Base-by-base conservation (phyloP, 1,139 yeast genomes). In the Protomyces lactucae-debilis region DNA sequence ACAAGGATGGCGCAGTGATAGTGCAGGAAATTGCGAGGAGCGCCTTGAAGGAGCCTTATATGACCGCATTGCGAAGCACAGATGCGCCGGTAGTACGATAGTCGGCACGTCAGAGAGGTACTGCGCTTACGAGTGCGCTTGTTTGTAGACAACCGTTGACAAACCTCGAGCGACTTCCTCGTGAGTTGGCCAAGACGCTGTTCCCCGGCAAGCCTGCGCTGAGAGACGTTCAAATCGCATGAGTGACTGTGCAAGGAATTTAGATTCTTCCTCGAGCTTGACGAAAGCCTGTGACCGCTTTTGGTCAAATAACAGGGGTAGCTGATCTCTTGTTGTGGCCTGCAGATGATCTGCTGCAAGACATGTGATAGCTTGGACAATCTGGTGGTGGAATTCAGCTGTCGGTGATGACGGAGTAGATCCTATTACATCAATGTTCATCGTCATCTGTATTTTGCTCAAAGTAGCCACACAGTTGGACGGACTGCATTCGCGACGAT, bases 21-120 rank as follows among this genome's bases (percentile, higher is more conserved):
- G 70, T 68, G 18, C 36, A 55, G 39, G 69, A 68, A 25, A 55
- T 68, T 16, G 67, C 70, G 5, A 60, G 67, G 56, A 67, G 64
- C 35, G 66, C 65, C 14, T 32, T 66, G 53, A 48, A 39, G 21
- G 40, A 43, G 25, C 23, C 48, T 18, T 18, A 43, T 18, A 43
- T 43, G 48, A 43, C 3, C 23, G 23, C 23, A 21, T 21, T 16
- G 43, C 43, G 16, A 14, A 16, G 43, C 6, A 8, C 43, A 39
- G 43, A 39, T 16, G 10, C 3, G n/a, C 43, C 5, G 14, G 14
- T 39, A 14, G n/a, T 3, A 16, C 8, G 43, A 39, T 16, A 14
- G 16, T 14, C n/a, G 16, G n/a, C 43, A 9, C 16, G 43, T 16
- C 48, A 10, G 5, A 1, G 48, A 16, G 8, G 18, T 5, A 16